phyloP scores from a whole-genome alignment of 306 rosid species.

The Prunus kanzakura region DNA sequence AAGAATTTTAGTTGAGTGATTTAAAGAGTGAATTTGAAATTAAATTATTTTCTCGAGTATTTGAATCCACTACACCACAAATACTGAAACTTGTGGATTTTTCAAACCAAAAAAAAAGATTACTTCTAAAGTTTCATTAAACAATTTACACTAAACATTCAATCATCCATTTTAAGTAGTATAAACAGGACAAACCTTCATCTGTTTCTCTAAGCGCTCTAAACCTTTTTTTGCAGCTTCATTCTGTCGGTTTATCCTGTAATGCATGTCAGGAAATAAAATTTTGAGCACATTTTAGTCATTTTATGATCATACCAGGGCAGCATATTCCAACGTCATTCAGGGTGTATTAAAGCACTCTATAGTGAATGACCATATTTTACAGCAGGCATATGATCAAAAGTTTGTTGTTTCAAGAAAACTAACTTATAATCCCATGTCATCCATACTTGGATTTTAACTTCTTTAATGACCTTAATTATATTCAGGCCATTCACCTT shows the following conservation, averaged over 20 bases:
- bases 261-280: constrained; percentile 25
- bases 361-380: neutral
- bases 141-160: neutral
- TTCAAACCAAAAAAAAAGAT: neutral
- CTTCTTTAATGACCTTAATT: neutral
- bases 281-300: neutral
- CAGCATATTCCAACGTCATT: neutral
- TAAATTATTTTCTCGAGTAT: neutral
- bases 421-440: neutral
- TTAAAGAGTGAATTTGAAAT: neutral
- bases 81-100: neutral
- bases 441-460: neutral
- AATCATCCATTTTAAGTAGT: neutral
- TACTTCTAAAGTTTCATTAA: neutral
- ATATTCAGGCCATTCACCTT: neutral
- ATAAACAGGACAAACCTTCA: constrained; percentile 65
- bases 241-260: constrained; percentile 89
- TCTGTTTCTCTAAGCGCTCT: constrained; percentile 92
- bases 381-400: neutral
- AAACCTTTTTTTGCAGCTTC: constrained; percentile 95
- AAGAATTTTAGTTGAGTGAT: neutral
- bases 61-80: neutral
- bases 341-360: neutral
- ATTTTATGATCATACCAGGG: neutral
- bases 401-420: neutral